Base-by-base conservation (phyloP, 2,329 filamentous ascomycete genomes). In the Sordariomycetes sp. region DNA sequence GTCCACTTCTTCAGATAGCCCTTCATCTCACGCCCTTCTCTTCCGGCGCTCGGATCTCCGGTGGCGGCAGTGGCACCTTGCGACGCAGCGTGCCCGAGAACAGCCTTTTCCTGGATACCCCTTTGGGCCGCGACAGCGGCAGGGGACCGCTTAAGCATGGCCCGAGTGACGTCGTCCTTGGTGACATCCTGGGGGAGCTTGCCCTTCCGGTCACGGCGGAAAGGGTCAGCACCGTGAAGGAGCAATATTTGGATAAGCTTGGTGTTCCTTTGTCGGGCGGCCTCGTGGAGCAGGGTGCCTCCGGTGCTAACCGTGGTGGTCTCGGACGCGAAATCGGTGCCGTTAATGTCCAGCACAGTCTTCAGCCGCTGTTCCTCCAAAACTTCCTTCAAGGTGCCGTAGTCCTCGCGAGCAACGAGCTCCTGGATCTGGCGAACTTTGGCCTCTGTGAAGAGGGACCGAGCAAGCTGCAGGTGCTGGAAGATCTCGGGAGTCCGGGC, bases 1-100 rank as follows among this genome's bases (percentile, higher is more conserved):
- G 94, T 99, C 94, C 94, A 99, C 71, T 99, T 99, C 75, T 97
- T 97, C 59, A 99, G 78, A 70, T 97, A 99, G 7, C 94, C 94
- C 75, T 96, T 97, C 89, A 99, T 97, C 72, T 97, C 93, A 54
- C 92, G 82, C 20, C 89, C 88, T 68, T 99, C 94, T 64, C 93
- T 91, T 18, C 88, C 87, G 28, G 88, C 88, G 60, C 85, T 70
- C 22, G 82, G 76, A 63, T 88, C 81, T 11, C 79, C 76, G 18
- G 85, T 72, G 28, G 82, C 76, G 16, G 77, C 70, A 10, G 78
- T 74, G 2, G 76, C 73, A 6, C 78, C 79, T 61, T 87, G 81
- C 0, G 80, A 80, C 10, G 80, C 78, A 22, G 76, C 78, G 61
- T 89, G 90, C 1, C 91, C 93, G 18, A 99, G 80, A 3, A 99